These are phyloP conservation scores for Alloteropsis semialata DNA, from an alignment of 176 grass and related monocot species.

Conservation along the genomic window DNA sequence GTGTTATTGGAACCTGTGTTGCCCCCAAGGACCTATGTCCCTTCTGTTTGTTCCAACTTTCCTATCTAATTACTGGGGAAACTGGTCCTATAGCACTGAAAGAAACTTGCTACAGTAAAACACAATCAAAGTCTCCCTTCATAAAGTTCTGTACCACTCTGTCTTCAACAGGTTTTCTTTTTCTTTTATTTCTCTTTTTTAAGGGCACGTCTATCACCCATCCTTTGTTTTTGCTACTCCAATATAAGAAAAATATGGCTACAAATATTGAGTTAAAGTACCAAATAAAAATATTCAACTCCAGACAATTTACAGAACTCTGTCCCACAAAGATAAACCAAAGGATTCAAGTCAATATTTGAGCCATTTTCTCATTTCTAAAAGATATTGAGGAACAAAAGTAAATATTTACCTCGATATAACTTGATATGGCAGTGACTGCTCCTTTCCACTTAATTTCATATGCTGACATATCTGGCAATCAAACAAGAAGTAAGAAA, in stretches of 20 bases:
- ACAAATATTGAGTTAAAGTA: background rate
- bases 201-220: background rate
- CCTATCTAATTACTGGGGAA: background rate
- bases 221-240: background rate
- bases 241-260: background rate
- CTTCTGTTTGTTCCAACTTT: background rate
- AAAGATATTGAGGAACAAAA: conserved; percentile 14
- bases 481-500: conserved; percentile 7
- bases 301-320: conserved; percentile 18
- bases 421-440: conserved; percentile 95
- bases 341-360: background rate
- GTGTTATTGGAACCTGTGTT: background rate
- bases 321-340: background rate
- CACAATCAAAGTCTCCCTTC: background rate
- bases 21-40: background rate
- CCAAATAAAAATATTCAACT: background rate
- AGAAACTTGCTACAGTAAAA: background rate
- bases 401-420: conserved; percentile 73
- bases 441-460: conserved; percentile 96
- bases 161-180: background rate
- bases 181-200: background rate
- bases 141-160: background rate
- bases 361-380: background rate
- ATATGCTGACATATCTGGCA: conserved; percentile 97
- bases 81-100: background rate